These are phyloP conservation scores for Exophiala sideris DNA, from an alignment of 2,329 filamentous ascomycete species.

Conservation along the genomic window DNA sequence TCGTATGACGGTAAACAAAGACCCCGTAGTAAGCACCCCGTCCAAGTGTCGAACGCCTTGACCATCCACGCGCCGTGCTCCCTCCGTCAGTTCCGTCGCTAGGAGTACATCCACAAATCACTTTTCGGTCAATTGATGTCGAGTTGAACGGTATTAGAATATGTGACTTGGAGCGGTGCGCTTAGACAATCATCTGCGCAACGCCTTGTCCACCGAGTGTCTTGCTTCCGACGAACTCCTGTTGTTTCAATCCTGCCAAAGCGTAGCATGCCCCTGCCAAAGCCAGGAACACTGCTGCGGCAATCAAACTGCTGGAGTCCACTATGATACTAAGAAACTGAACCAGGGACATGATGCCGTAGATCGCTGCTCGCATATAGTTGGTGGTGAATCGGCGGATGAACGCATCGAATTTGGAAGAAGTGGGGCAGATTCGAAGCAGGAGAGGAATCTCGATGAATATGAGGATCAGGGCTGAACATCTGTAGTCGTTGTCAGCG, in stretches of 20 bases:
- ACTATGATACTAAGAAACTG: slow-evolving; percentile 78
- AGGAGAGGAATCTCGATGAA: slow-evolving; percentile 92
- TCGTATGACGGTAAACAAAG: too few relatives aligned
- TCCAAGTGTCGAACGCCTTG: not conserved
- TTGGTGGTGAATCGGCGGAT: slow-evolving; percentile 93
- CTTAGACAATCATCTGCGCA: slow-evolving; percentile 30
- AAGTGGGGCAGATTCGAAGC: slow-evolving; percentile 95
- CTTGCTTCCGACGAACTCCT: slow-evolving; percentile 67
- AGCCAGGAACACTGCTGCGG: slow-evolving; percentile 75
- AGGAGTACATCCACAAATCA: slow-evolving; percentile 12
- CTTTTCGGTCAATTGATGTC: slow-evolving; percentile 3
- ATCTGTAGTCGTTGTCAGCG: slow-evolving; percentile 43
- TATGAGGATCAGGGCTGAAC: slow-evolving; percentile 69
- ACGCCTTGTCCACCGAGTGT: slow-evolving; percentile 78
- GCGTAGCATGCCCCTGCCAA: slow-evolving; percentile 75
- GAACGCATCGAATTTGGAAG: slow-evolving; percentile 77
- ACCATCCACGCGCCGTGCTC: slow-evolving; percentile 2
- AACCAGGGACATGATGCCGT: slow-evolving; percentile 72
- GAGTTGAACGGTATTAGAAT: not conserved
- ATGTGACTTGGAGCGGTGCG: not conserved
- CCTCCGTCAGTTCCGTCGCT: slow-evolving; percentile 1
- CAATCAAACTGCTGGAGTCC: slow-evolving; percentile 70
- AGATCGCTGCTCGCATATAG: slow-evolving; percentile 87
- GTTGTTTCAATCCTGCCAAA: slow-evolving; percentile 43
- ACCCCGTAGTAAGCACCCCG: not conserved